A percentile compares a stretch with the other conserved stretches of the same genome.
Evolutionary conservation across 2,329 filamentous ascomycete genomes (phyloP).

Genomic region (Hortaea werneckii): DNA sequence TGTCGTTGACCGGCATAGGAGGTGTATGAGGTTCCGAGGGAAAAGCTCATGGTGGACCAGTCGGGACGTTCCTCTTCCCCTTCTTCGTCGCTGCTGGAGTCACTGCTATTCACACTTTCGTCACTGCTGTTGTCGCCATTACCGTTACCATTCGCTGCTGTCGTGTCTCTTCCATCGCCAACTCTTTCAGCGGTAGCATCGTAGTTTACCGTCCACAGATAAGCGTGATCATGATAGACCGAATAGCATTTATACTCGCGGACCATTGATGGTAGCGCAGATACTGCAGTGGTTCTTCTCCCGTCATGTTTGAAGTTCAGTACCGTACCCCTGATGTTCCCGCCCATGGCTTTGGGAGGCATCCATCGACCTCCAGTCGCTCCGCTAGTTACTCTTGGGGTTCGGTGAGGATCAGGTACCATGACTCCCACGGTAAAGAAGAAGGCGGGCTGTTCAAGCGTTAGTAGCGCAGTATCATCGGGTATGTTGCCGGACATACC

Average conservation of each 20-base stretch:
- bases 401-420: background rate
- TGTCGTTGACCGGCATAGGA: constrained; percentile 1
- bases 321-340: background rate
- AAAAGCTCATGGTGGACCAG: constrained; percentile 5
- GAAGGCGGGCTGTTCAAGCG: constrained; percentile 1
- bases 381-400: background rate
- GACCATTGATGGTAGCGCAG: background rate
- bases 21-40: background rate
- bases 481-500: background rate
- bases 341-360: constrained; percentile 2
- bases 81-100: constrained; percentile 1
- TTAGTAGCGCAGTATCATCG: no score
- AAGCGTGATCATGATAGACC: constrained; percentile 7
- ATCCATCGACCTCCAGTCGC: constrained; percentile 1
- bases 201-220: constrained; percentile 5
- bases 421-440: constrained; percentile 2
- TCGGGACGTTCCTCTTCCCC: constrained; percentile 1
- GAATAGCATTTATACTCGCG: constrained; percentile 3
- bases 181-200: constrained; percentile 8
- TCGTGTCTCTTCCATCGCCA: constrained; percentile 6
- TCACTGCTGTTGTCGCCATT: background rate
- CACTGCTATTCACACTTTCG: background rate
- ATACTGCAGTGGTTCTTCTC: background rate
- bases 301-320: background rate
- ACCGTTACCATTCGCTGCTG: background rate